Evolutionary conservation across 768 basidiomycete species (phyloP), one percentile per base, ranked within the genome.

Genomic region (Mycena galopus): DNA sequence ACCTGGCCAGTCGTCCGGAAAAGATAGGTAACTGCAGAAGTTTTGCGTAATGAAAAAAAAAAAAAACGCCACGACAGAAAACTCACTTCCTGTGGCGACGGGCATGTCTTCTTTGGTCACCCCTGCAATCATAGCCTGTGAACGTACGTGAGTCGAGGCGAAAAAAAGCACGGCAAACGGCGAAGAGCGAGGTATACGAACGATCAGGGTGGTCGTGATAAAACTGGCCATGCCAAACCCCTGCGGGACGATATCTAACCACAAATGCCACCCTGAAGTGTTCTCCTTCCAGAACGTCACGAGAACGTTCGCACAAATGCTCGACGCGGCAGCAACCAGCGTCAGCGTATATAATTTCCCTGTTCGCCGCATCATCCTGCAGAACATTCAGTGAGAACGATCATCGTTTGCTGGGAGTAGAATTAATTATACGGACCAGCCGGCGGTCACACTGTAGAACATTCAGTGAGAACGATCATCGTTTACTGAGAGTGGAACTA

Each of bases 1-100:
- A 98, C 98, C 85, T 98, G 97, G 3, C 97, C 97, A 21, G 95
- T 94, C 10, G 96, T 96, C 73, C 97, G 87, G 86, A 97, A 97
- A 57, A 98, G 86, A 82, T 99, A 99, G 35, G 94, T 94, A 77
- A 97, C 96, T 97, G 76, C 21, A 65, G 42, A 42, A 60, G 42
- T 33, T 59, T 60, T 61, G n/a, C n/a, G n/a, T n/a, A 55, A 39
- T 44, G 25, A 30, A 66, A 57, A 63, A 58, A 56, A 44, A 44
- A 47, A 47, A 21, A 4, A 72, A 61, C 42, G 61, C n/a, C 39
- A 39, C 17, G 39, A 16, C 17, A 16, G 39, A 65, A 65, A 74
- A 86, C 93, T 84, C 83, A 96, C 96, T 94, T 80, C 96, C 96
- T 37, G 93, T 97, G 62, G 95, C 95, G 51, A 97, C 91, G 14